These are phyloP conservation scores for Gossypium bickii DNA, from an alignment of 345 rosid species.

Conservation along the genomic window DNA sequence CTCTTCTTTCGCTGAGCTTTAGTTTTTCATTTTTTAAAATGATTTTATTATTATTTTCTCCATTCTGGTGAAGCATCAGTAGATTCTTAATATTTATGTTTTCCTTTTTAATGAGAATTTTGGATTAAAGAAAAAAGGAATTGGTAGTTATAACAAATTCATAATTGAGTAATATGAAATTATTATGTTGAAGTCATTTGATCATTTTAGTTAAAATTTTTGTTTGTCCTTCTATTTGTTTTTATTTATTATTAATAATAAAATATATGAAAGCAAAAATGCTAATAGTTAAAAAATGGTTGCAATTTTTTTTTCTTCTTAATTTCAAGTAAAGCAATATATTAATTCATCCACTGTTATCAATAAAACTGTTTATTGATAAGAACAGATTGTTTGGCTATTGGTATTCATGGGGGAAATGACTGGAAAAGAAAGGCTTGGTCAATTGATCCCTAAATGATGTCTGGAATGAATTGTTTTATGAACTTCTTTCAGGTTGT, in stretches of 20 bases:
- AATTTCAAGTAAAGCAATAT: not conserved
- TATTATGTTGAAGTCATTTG: not conserved
- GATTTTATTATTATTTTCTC: not conserved
- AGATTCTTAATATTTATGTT: not conserved
- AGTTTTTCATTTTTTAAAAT: not conserved
- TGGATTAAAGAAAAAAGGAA: not conserved
- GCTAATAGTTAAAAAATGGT: not conserved
- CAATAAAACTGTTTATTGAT: not conserved
- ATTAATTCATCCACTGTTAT: not conserved
- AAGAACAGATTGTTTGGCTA: not conserved
- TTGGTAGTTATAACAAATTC: not conserved
- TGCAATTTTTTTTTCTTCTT: not conserved
- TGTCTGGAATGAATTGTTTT: not conserved
- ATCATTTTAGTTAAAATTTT: not conserved
- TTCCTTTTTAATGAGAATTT: not conserved
- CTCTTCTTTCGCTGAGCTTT: not conserved
- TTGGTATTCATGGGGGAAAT: not conserved
- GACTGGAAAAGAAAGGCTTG: conserved; percentile 5
- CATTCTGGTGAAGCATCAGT: not conserved
- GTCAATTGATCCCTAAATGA: not conserved
- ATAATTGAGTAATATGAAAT: not conserved
- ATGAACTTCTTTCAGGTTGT: conserved; percentile 56
- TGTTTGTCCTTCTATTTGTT: no score
- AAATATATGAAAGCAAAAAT: not conserved
- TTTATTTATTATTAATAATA: no score